phyloP scores from a whole-genome alignment of 2,329 filamentous ascomycete species.

The Cercospora citrullina region DNA sequence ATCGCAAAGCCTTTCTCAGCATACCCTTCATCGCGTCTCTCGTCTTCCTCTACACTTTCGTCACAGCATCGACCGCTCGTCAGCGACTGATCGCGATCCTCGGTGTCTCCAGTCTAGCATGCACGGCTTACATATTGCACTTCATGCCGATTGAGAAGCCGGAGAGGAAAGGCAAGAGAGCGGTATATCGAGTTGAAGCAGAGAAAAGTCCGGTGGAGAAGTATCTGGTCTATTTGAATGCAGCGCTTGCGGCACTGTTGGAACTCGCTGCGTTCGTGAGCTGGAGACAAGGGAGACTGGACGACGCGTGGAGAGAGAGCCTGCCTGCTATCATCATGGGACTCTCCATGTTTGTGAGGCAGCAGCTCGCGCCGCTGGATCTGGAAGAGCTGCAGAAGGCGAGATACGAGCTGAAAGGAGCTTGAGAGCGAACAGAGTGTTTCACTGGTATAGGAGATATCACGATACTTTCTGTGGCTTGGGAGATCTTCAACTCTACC shows the following conservation, averaged over 20 bases:
- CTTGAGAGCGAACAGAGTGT: conserved; percentile 43
- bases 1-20: conserved; percentile 53
- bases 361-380: conserved; percentile 45
- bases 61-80: conserved; percentile 41
- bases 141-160: conserved; percentile 50
- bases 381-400: conserved; percentile 34
- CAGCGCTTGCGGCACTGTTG: conserved; percentile 57
- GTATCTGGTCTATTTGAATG: conserved; percentile 63
- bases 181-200: conserved; percentile 33
- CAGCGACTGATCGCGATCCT: conserved; percentile 54
- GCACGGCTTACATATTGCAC: conserved; percentile 61
- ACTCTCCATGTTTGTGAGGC: conserved; percentile 62
- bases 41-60: conserved; percentile 56
- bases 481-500: no score
- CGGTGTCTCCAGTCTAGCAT: conserved; percentile 62
- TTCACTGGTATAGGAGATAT: no score
- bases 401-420: conserved; percentile 49
- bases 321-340: conserved; percentile 57
- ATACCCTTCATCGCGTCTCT: conserved; percentile 60
- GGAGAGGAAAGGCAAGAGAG: conserved; percentile 42
- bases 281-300: conserved; percentile 34
- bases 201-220: conserved; percentile 53
- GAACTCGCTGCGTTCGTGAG: conserved; percentile 48
- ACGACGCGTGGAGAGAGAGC: conserved; percentile 41
- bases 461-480: no score